Evolutionary conservation across 2,329 filamentous ascomycete species (phyloP), one percentile per base, ranked within the genome.

Genomic region (Fusarium continuum): DNA sequence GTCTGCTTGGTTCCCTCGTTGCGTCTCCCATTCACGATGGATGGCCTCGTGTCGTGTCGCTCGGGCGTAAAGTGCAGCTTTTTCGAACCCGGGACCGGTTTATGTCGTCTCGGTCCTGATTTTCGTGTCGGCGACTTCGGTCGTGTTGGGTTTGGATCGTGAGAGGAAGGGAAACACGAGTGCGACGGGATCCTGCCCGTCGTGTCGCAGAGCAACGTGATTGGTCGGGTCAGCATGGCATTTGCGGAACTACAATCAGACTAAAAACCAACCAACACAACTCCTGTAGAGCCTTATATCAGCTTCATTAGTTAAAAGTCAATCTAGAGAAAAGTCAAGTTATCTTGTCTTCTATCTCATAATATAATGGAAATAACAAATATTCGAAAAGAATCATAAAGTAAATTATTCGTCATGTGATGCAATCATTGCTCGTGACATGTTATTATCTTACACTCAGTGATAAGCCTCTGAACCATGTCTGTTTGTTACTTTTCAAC

Each of bases 171-270:
- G 55, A 65, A 54, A 61, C 67, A 62, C 62, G 56, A 62, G 57
- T 70, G 67, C 65, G 65, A 70, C 60, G 51, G 65, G 55, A 56
- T 65, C 55, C 54, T 60, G 34, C 49, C n/a, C 49, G 63, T 64
- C 60, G 63, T 70, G 56, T 70, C 60, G 65, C 61, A 39, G 65
- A 46, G 53, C 31, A 32, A 29, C 40, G 22, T 70, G 67, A 70
- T 70, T 70, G 67, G 67, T 26, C 46, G 36, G 23, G 26, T 47
- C 6, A 34, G n/a, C 14, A 45, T 53, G 39, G 44, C 39, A 53
- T 39, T 47, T 58, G 61, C 46, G 56, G 61, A 58, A 65, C 61
- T 57, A 29, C 32, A 34, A 60, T 28, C n/a, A 38, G 36, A 64
- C 61, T 40, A 64, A 46, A 20, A 29, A 55, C 17, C 32, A 50